A percentile compares a stretch with the other conserved stretches of the same genome.
Conservation (phyloP, 108 stramenopile species). For the Bacterosira constricta region DNA sequence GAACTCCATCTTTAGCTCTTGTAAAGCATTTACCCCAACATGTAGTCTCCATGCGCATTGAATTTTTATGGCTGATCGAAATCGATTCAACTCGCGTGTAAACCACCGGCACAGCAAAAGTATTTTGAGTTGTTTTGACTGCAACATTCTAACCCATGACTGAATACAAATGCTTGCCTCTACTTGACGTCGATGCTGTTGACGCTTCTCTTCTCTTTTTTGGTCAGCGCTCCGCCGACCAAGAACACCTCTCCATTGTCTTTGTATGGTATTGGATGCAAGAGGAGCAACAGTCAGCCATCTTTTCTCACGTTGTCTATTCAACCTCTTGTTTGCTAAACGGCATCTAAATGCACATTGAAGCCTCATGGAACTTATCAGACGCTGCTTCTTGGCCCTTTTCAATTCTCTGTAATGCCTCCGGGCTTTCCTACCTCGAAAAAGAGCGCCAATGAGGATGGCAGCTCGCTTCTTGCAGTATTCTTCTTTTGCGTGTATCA, state of each 20-base stretch:
- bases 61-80: conserved; percentile 24
- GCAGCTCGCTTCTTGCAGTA: conserved; percentile 44
- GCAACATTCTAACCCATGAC: conserved; percentile 28
- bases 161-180: conserved; percentile 17
- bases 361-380: neutral
- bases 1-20: conserved; percentile 12
- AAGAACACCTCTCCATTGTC: conserved; percentile 35
- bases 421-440: conserved; percentile 45
- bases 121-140: conserved; percentile 1
- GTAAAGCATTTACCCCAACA: neutral
- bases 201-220: conserved; percentile 1
- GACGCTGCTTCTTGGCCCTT: neutral
- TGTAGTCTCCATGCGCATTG: conserved; percentile 28
- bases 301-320: conserved; percentile 10
- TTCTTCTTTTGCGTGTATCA: conserved; percentile 31
- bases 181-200: neutral
- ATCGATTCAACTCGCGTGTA: conserved; percentile 6
- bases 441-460: conserved; percentile 31
- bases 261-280: conserved; percentile 33
- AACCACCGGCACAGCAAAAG: conserved; percentile 2
- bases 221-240: conserved; percentile 20
- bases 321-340: conserved; percentile 15
- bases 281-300: conserved; percentile 18
- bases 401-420: conserved; percentile 22
- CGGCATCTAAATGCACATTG: conserved; percentile 35